These are phyloP conservation scores for Orbilia javanica DNA, from an alignment of 2,329 filamentous ascomycete species.

Conservation along the genomic window DNA sequence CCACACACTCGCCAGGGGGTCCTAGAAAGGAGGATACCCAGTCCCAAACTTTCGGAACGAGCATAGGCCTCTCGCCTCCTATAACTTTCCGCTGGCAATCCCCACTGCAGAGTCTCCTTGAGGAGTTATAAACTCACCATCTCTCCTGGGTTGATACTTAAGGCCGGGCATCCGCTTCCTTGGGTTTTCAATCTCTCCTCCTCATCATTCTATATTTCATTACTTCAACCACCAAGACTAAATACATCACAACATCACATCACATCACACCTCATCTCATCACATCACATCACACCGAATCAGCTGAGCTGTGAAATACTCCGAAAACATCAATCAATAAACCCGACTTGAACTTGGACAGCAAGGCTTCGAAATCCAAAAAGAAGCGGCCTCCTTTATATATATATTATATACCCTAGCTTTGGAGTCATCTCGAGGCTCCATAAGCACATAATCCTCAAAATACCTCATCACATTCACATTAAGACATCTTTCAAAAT, in stretches of 20 bases:
- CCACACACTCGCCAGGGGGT: constrained; percentile 39
- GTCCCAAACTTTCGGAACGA: constrained; percentile 57
- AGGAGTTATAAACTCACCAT: constrained; percentile 49
- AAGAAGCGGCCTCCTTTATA: constrained; percentile 1
- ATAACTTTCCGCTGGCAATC: constrained; percentile 50
- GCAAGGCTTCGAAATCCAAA: background rate
- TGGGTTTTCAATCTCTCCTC: constrained; percentile 26
- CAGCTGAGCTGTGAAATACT: constrained; percentile 18
- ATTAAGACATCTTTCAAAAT: constrained; percentile 42
- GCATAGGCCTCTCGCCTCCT: constrained; percentile 43
- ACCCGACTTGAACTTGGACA: background rate
- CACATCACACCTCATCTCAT: constrained; percentile 2
- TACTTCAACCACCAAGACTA: background rate
- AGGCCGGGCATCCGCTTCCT: constrained; percentile 36
- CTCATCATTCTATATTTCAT: constrained; percentile 15
- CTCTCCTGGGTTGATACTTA: constrained; percentile 51
- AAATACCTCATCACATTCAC: background rate
- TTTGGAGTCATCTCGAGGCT: constrained; percentile 24
- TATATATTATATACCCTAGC: constrained; percentile 16
- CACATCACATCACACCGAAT: constrained; percentile 12
- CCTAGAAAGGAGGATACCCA: constrained; percentile 52
- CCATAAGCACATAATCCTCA: constrained; percentile 17
- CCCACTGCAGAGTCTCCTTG: constrained; percentile 42
- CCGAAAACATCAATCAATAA: constrained; percentile 6
- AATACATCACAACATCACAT: constrained; percentile 9